Conservation (phyloP, 306 rosid species). For the Vigna hirtella region DNA sequence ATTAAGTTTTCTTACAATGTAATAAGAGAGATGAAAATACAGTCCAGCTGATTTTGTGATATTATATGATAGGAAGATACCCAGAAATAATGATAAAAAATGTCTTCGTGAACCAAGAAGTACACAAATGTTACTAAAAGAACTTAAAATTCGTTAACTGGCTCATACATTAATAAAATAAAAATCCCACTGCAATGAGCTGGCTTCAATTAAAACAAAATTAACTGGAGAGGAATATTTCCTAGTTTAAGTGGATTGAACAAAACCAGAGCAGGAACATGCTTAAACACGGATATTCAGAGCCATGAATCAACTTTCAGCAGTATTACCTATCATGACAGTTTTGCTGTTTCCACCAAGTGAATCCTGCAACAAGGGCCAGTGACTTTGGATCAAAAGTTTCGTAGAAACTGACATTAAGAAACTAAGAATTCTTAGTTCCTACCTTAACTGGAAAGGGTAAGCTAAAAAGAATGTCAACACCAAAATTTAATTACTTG, state of each 20-base stretch:
- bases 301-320: slow-evolving; percentile 37
- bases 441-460: slow-evolving; percentile 9
- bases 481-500: background rate
- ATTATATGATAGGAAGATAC: slow-evolving; percentile 33
- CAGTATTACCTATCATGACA: slow-evolving; percentile 82
- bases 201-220: slow-evolving; percentile 39
- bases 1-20: slow-evolving; percentile 21
- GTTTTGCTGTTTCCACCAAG: slow-evolving; percentile 95
- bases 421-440: slow-evolving; percentile 38
- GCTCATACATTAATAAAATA: slow-evolving; percentile 26
- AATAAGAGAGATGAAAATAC: slow-evolving; percentile 19
- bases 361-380: slow-evolving; percentile 72
- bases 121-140: slow-evolving; percentile 20
- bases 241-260: slow-evolving; percentile 29
- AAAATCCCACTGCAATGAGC: slow-evolving; percentile 7
- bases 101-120: slow-evolving; percentile 30
- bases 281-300: slow-evolving; percentile 14
- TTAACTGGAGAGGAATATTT: slow-evolving; percentile 32
- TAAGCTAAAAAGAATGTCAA: background rate
- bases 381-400: slow-evolving; percentile 43
- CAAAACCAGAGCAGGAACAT: slow-evolving; percentile 26
- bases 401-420: slow-evolving; percentile 27
- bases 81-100: slow-evolving; percentile 12
- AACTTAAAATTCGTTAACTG: slow-evolving; percentile 31
- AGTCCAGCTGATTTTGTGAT: slow-evolving; percentile 20